Evolutionary conservation across 495 filamentous ascomycete genomes (phyloP), one percentile per base, ranked within the genome.

Genomic region (Podospora appendiculata): DNA sequence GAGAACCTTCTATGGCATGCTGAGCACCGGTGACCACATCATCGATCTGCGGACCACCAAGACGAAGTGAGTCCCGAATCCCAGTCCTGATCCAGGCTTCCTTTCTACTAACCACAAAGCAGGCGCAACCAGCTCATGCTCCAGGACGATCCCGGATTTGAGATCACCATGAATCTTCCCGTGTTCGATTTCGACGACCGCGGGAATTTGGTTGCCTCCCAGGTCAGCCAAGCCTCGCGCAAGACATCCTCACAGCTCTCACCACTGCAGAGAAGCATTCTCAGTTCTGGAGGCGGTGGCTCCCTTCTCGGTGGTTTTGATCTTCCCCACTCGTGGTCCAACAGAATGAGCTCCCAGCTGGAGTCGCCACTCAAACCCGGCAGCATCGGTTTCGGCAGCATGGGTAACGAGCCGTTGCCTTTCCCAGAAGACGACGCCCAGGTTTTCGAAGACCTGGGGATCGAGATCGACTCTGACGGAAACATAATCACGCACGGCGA

Each of bases 91-190:
- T 10, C 13, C 18, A 19, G 6, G n/a, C 18, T 36, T 16, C 18
- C 14, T 42, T 25, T n/a, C 19, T 8, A 25, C 35, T 59, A 19
- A 62, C 52, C 45, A 45, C 36, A 49, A 47, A 33, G 7, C 58
- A 96, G 92, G 53, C 85, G 84, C 17, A 86, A 87, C 42, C 87
- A 89, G 55, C 81, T 96, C 43, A 65, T 90, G 12, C 75, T 96
- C 4, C 70, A 77, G 17, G 89, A 98, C 55, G 93, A 97, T 64
- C 90, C 90, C 6, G 78, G 81, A n/a, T 96, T 96, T 58, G 64
- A 90, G 19, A 47, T 67, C 33, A 54, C 62, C 53, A 53, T 45
- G 42, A 53, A 60, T 9, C 52, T 70, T 18, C 50, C 69, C 19
- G 62, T 49, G 41, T 60, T 61, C 51, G 45, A 57, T 34, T 53